phyloP scores from a whole-genome alignment of 139 green algal species.

The Ettlia oleoabundans region DNA sequence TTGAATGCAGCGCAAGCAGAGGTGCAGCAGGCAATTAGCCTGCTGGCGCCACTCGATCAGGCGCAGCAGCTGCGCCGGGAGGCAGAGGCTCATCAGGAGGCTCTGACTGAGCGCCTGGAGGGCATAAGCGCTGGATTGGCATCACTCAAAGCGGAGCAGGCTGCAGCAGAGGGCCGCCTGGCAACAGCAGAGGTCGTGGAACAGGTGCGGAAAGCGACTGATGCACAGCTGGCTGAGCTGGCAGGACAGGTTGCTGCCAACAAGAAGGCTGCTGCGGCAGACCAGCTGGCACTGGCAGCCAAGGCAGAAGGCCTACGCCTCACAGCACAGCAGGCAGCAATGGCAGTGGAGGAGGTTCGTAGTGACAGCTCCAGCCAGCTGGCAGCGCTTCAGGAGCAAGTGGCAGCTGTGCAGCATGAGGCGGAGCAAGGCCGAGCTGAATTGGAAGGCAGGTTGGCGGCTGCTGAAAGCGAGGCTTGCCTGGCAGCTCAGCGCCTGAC shows the following conservation, averaged over 20 bases:
- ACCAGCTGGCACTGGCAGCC: background rate
- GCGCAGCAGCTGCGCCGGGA: background rate
- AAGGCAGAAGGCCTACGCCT: background rate
- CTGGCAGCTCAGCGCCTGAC: background rate
- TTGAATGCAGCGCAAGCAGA: background rate
- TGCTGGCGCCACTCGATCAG: background rate
- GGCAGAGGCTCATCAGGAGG: background rate
- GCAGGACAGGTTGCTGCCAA: background rate
- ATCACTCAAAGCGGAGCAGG: background rate
- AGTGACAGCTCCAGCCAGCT: background rate
- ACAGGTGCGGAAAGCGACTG: background rate
- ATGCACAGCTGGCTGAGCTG: background rate
- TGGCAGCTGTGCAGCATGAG: background rate
- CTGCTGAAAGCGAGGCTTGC: background rate
- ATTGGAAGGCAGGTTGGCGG: background rate
- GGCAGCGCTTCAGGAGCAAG: background rate
- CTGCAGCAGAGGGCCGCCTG: background rate
- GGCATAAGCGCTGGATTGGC: background rate
- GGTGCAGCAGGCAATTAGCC: background rate
- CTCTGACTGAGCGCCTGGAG: too few relatives aligned
- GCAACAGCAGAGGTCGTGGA: background rate
- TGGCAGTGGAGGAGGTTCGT: background rate
- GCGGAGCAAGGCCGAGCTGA: background rate
- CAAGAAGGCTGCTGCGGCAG: background rate
- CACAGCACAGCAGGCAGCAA: background rate